Base-by-base conservation (phyloP, 2,329 filamentous ascomycete genomes). In the Exophiala bonariae region DNA sequence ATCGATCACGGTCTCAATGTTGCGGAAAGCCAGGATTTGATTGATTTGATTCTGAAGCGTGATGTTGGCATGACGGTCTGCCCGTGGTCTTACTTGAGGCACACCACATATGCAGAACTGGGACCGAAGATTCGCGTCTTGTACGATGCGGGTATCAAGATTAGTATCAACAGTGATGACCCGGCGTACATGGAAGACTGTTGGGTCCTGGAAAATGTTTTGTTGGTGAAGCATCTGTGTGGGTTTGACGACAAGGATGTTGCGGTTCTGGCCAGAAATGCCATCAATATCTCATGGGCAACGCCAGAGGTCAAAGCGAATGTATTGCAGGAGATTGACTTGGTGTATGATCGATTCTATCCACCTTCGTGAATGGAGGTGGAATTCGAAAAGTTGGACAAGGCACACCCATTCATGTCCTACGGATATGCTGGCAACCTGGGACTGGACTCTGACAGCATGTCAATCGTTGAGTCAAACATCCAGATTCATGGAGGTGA, bases 171-270 rank as follows among this genome's bases (percentile, higher is more conserved):
- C 44, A 74, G 71, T 43, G 74, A 77, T 54, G 74, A 77, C 50
- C 74, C 74, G 10, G 70, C 72, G 3, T 74, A 75, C 42, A 72
- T 77, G 63, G 70, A 76, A 47, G 66, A 77, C 47, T 70, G 73
- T 28, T 78, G 74, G 74, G 61, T 78, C 19, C 61, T 71, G 48
- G 70, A 74, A 9, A 76, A 75, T 42, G 60, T 78, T 64, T 62
- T 71, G 40, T 66, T 76, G 55, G 63, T 66, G 5, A 69, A 69
- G 42, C 64, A 61, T 3, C 69, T 71, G 38, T 73, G 73, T 45
- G 49, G 47, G 0, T 64, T 79, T 16, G 64, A 53, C 1, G 66
- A 72, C 43, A 31, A 14, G 1, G 73, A 78, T 1, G 73, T 79
- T 63, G 61, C 72, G 0, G 53, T 57, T 19, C 54, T 78, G 40